Evolutionary conservation across 257 asterid genomes (phyloP).

Genomic region (Solanum bukasovii): DNA sequence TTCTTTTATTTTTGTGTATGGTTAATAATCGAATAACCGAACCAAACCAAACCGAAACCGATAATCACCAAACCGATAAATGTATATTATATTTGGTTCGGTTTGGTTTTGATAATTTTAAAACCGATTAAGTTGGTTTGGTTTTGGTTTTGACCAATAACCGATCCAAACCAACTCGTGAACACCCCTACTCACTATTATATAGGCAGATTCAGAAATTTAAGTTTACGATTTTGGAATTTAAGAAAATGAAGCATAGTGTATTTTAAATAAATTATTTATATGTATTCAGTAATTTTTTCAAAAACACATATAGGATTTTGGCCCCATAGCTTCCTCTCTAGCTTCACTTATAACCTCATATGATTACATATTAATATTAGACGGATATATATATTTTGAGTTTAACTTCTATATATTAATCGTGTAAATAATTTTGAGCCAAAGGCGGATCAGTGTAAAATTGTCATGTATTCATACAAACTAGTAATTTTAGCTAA

Average conservation of each 20-base stretch:
- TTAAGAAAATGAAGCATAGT: not conserved
- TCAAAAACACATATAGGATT: not conserved
- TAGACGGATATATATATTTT: not conserved
- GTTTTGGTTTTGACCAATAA: too few species aligned
- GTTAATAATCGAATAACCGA: too few species aligned
- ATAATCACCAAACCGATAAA: too few species aligned
- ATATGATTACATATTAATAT: not conserved
- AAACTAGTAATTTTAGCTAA: not conserved
- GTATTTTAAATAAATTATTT: not conserved
- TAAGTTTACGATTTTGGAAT: not conserved
- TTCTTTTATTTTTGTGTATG: too few species aligned
- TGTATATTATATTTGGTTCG: too few species aligned
- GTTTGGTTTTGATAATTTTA: too few species aligned
- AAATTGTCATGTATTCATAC: not conserved
- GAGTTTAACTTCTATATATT: not conserved
- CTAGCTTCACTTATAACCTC: not conserved
- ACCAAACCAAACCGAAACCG: too few species aligned
- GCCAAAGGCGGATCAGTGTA: not conserved
- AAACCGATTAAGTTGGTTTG: too few species aligned
- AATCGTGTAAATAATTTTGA: not conserved
- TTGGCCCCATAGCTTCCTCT: not conserved
- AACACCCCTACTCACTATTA: not conserved
- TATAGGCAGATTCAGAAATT: not conserved
- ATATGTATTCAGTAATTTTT: not conserved
- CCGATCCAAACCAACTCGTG: too few species aligned